These are phyloP conservation scores for Citrullus colocynthis DNA, from an alignment of 306 rosid genomes.

Conservation along the genomic window DNA sequence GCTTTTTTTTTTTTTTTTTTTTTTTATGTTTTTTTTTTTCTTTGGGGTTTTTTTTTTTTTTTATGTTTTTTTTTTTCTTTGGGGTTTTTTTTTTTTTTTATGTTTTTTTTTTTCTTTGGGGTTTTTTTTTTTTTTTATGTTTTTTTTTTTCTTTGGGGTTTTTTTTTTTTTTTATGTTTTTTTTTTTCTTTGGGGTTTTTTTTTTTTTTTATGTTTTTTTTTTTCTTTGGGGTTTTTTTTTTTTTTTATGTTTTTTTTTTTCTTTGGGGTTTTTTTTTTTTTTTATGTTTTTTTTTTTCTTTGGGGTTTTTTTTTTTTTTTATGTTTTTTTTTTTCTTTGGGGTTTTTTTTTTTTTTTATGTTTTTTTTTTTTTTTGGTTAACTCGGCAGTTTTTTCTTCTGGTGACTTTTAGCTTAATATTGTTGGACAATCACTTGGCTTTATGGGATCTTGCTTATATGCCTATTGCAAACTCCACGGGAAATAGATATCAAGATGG, in stretches of 20 bases:
- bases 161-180: background rate
- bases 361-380: background rate
- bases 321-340: no score
- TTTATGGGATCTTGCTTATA: conserved; percentile 62
- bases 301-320: background rate
- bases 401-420: conserved; percentile 27
- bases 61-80: no score
- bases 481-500: conserved; percentile 19
- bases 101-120: background rate
- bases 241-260: background rate
- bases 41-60: background rate
- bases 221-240: no score
- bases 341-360: background rate
- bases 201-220: background rate
- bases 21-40: background rate
- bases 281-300: no score
- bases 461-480: conserved; percentile 52
- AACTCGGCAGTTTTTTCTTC: background rate
- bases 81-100: background rate
- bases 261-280: background rate
- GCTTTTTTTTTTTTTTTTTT: background rate
- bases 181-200: background rate
- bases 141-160: no score
- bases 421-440: conserved; percentile 58
- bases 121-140: background rate